Evolutionary conservation across 2,329 filamentous ascomycete species (phyloP), one percentile per base, ranked within the genome.

Genomic region (Aspergillus phoenicis): DNA sequence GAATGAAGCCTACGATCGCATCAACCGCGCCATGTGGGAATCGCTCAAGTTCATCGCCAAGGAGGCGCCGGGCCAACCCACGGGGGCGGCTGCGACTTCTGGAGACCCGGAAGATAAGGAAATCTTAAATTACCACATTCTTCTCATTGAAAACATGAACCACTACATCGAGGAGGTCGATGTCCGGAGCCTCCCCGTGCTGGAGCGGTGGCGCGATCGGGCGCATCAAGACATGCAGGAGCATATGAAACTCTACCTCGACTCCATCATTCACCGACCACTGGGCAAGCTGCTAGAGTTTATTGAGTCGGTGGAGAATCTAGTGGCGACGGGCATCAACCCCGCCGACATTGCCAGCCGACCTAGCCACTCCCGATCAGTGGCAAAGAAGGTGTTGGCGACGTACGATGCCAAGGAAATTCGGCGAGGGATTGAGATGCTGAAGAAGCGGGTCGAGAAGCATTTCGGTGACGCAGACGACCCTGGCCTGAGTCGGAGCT

Each of bases 111-210:
- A 98, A 75, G 95, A 98, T 73, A 98, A 99, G 78, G 93, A 97
- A 76, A 91, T 93, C 5, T 85, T 99, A 62, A 98, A 98, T 79
- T 97, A 96, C 79, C 93, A 98, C 77, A 97, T 99, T 70, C 84
- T 98, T 36, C 84, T 98, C 57, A 98, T 99, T 68, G 94, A 99
- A 77, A 99, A 99, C 76, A 97, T 97, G 93, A 96, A 97, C 73
- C 93, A 97, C 77, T 98, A 96, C 78, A 82, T 95, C 10, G 93
- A 98, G 74, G 93, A 97, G 75, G 90, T 96, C 8, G 91, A 96
- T 67, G 80, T 89, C 15, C 85, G 87, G 17, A 84, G 85, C 39
- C 87, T 95, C 64, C 85, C 90, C 7, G 87, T 96, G 0, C 84
- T 98, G 4, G 87, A 91, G 62, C 87, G 91, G 67, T 97, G 93